These are phyloP conservation scores for Endothia cerciana DNA, from an alignment of 2,329 filamentous ascomycete genomes.

Conservation along the genomic window DNA sequence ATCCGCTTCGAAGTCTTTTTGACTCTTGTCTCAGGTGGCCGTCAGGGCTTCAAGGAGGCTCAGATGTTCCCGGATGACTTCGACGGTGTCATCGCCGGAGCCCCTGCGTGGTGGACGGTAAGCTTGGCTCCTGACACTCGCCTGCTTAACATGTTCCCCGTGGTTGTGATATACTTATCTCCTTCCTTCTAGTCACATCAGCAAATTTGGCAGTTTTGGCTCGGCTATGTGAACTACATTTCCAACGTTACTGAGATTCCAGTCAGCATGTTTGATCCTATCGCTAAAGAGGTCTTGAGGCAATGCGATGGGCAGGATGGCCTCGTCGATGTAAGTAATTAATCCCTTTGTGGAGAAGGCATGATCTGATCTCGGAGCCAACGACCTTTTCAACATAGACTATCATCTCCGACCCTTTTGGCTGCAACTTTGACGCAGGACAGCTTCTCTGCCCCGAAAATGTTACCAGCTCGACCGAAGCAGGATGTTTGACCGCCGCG, in stretches of 20 bases:
- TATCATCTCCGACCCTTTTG: not conserved
- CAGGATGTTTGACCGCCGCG: not conserved
- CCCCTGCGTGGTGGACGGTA: constrained; percentile 44
- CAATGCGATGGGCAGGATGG: constrained; percentile 31
- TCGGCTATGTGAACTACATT: constrained; percentile 45
- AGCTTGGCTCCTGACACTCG: constrained; percentile 29
- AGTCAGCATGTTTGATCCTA: constrained; percentile 46
- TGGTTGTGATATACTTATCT: not conserved
- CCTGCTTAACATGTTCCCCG: not conserved
- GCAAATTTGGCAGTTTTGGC: constrained; percentile 7
- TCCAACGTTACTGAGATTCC: constrained; percentile 42
- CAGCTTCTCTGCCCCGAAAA: constrained; percentile 23
- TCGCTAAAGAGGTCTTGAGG: constrained; percentile 43
- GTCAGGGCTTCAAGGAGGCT: constrained; percentile 59
- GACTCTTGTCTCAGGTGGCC: constrained; percentile 46
- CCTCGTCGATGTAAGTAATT: not conserved
- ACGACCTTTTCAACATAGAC: not conserved
- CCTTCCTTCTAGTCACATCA: not conserved
- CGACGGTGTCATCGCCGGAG: constrained; percentile 58
- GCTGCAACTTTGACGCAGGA: constrained; percentile 16
- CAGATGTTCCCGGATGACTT: constrained; percentile 59
- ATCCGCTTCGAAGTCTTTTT: not conserved
- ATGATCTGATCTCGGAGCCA: not conserved
- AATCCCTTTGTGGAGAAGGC: not conserved
- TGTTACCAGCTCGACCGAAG: constrained; percentile 9